Base-by-base conservation (phyloP, 345 rosid species). In the Diplotaxis tenuifolia region DNA sequence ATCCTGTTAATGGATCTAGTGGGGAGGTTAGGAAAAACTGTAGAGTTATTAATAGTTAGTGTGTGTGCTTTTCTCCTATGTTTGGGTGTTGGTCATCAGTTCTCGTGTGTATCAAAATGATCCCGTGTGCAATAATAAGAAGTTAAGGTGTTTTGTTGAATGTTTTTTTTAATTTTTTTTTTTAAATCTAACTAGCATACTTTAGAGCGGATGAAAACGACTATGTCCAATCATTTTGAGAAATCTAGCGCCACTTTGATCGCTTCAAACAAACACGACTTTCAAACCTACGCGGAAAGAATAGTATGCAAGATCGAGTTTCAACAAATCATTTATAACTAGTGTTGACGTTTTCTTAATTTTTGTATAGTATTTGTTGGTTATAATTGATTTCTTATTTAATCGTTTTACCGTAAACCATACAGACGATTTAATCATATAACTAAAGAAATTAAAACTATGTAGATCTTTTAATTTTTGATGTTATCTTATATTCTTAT, bases 21-120 rank as follows among this genome's bases (percentile, higher is more conserved):
- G 93, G 97, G 23, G 79, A 91, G 76, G 82, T 91, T 61, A 74
- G 96, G 70, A 79, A 72, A 65, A 84, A 79, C 61, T 87, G 97
- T 70, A 84, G 87, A 81, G 82, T 73, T 56, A 78, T 82, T 21
- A 87, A 87, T 67, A 65, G 7, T 8, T 77, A 50, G 50, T n/a
- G 50, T 42, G 56, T 68, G 58, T 57, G 36, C 42, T 18, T 60
- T 68, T 67, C 22, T 75, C 49, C 10, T 27, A 38, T 75, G 68
- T 61, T 61, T 61, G 55, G 62, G 57, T 8, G 23, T 52, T 38
- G 19, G 27, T 65, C 38, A 42, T n/a, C 50, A 32, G 2, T 15
- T 23, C 58, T 65, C 28, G 23, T 12, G 9, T 67, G 73, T 67
- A 59, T 58, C 54, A 49, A 19, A 32, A 59, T 67, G 54, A 18